Base-by-base conservation (phyloP, 2,329 filamentous ascomycete genomes). In the Ophiostoma ulmi region DNA sequence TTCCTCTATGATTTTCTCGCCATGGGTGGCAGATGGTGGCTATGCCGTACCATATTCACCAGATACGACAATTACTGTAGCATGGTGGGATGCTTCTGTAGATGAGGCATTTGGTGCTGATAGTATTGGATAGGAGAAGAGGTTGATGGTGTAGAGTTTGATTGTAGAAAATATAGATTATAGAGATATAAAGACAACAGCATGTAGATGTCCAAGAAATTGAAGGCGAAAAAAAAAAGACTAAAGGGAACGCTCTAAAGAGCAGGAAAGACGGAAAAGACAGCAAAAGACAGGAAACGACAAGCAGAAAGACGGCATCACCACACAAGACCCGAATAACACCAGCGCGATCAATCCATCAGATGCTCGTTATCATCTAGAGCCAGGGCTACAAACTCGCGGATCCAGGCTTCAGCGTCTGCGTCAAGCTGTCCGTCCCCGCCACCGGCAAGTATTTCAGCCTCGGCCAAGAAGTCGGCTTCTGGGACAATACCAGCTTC, bases 351-450 rank as follows among this genome's bases (percentile, higher is more conserved):
- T 20, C 20, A 64, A 26, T 36, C 72, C 65, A 72, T 70, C 55
- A 66, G 63, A 38, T 74, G 71, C 63, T 75, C 74, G 38, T 74
- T 69, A 61, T 75, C 74, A 22, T 73, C 69, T 11, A 74, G 67
- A 1, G 74, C 74, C 22, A 74, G 70, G 41, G 74, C 72, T 1
- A 75, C 73, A 71, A 74, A 75, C 48, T 74, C 70, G 39, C 73
- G 67, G 2, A 75, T 68, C 74, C 73, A 74, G 6, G 69, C 71
- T n/a, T 69, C 70, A 39, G 71, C 70, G 22, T 70, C 70, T 8
- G 71, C 72, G 65, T 74, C 70, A 6, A 75, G 64, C 17, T 68
- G 26, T 3, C 26, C 58, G 10, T 2, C 44, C 11, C 69, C 41
- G 14, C 69, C 41, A 7, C 5, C 67, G 6, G 44, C 41, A 13